Evolutionary conservation across 1,139 yeast species (phyloP), one percentile per base, ranked within the genome.

Genomic region (Debaryomyces subglobosus): DNA sequence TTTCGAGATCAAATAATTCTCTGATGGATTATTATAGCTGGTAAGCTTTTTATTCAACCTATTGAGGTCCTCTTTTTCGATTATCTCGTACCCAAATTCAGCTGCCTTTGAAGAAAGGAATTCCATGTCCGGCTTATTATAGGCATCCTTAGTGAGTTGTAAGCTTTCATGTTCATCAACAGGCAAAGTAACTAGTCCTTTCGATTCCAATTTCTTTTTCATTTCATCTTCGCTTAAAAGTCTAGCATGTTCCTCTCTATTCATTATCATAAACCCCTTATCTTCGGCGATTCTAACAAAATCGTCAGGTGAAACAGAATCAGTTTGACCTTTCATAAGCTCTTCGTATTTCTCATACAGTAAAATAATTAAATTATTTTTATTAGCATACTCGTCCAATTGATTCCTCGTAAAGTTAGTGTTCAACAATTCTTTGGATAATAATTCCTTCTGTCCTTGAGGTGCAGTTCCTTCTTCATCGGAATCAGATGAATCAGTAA

Each of bases 361-460:
- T 20, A 85, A 54, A n/a, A 82, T 55, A 7, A 79, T 77, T 50
- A 84, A 60, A 37, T 78, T 75, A 52, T 81, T 75, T 16, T 72
- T 72, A 24, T 71, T 65, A 1, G 85, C 86, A 56, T 78, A 82
- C 20, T 67, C 63, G 50, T 77, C 77, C 20, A 81, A 65, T 32
- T 77, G 78, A 3, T 61, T 65, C 56, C 64, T 65, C 0, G 74
- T 56, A 21, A 37, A 45, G 7, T 51, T 53, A 9, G 53, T 18
- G 32, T 52, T 49, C 33, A 57, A 47, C 43, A 64, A 52, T 47
- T 65, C 72, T 20, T 59, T 63, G 0, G 71, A 59, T 18, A 67
- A 52, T 9, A 59, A 52, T n/a, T 39, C 43, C 8, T 30, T 35
- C 7, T 40, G n/a, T 39, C 29, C 18, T 50, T 45, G 7, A 52